These are phyloP conservation scores for Exophiala viscosa DNA, from an alignment of 2,329 filamentous ascomycete genomes.

Conservation along the genomic window DNA sequence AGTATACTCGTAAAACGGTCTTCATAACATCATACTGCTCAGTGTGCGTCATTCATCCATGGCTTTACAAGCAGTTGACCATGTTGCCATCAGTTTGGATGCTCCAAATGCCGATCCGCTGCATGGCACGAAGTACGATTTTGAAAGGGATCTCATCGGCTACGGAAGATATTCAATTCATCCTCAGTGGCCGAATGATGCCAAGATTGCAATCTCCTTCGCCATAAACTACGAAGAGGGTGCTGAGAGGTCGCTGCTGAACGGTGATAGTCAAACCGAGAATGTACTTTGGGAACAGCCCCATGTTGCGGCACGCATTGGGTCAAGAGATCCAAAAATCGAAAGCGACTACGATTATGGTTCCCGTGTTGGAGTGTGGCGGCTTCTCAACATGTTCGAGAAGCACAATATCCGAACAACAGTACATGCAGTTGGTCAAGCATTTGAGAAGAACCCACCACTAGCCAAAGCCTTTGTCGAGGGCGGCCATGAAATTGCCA, in stretches of 20 bases:
- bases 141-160: slow-evolving; percentile 12
- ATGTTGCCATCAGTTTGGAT: slow-evolving; percentile 9
- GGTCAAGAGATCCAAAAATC: slow-evolving; percentile 40
- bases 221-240: slow-evolving; percentile 44
- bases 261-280: slow-evolving; percentile 12
- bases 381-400: slow-evolving; percentile 49
- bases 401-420: slow-evolving; percentile 50
- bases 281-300: slow-evolving; percentile 10
- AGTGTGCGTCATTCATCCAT: not conserved
- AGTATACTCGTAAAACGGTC: no score
- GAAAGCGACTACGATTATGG: slow-evolving; percentile 54
- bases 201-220: slow-evolving; percentile 46
- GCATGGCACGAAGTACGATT: slow-evolving; percentile 14
- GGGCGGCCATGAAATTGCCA: slow-evolving; percentile 50
- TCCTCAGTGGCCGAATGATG: slow-evolving; percentile 31
- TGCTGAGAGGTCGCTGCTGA: slow-evolving; percentile 9
- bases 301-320: slow-evolving; percentile 5
- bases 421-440: slow-evolving; percentile 49
- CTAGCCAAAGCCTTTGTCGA: slow-evolving; percentile 48
- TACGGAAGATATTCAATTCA: slow-evolving; percentile 10
- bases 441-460: slow-evolving; percentile 47
- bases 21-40: no score
- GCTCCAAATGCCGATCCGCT: slow-evolving; percentile 8
- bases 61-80: slow-evolving; percentile 8
- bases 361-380: slow-evolving; percentile 49